Base-by-base conservation (phyloP, 2,329 filamentous ascomycete species). In the Cladosporium halotolerans region DNA sequence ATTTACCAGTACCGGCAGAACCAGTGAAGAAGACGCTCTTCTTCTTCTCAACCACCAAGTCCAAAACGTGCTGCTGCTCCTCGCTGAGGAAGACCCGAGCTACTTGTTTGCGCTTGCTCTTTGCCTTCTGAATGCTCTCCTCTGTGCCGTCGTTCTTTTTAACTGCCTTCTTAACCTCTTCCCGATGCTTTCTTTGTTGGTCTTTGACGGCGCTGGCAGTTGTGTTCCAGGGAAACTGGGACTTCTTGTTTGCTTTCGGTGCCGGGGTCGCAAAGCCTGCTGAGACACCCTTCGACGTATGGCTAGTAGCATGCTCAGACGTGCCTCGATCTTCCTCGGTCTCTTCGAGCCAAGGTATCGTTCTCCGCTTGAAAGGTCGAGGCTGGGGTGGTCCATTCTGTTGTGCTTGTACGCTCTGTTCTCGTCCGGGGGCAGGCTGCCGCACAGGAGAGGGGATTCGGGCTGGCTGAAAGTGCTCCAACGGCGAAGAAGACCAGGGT, bases 21-120 rank as follows among this genome's bases (percentile, higher is more conserved):
- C 93, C 93, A 1, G 93, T 99, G 70, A 99, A 99, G 75, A 99
- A 99, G 2, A 96, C 91, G 62, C 92, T 97, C 68, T 90, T 86
- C 55, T 81, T 81, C 58, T 88, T 75, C 18, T 93, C 81, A 7
- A 89, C 80, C 9, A 99, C 92, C 16, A 96, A 76, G 43, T 89
- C 83, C 54, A 95, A 76, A 9, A 99, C 89, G 55, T 88, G 83
- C 55, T 82, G 80, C 70, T 99, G 93, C 67, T 99, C 93, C 10
- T 86, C 80, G 66, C 89, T 96, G 34, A 99, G 76, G 53, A 85
- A 84, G 9, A 95, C 79, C 9, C 78, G 72, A 23, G 81, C 72
- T 53, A 80, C 69, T 49, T 75, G 70, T 59, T 70, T 69, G 56
- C 72, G 73, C 56, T 72, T 69, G 58, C 68, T 75, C 36, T 66